Percentiles rank a stretch among this genome's conserved stretches.
phyloP scores from a whole-genome alignment of 345 rosid species.

The Clausena lansium region DNA sequence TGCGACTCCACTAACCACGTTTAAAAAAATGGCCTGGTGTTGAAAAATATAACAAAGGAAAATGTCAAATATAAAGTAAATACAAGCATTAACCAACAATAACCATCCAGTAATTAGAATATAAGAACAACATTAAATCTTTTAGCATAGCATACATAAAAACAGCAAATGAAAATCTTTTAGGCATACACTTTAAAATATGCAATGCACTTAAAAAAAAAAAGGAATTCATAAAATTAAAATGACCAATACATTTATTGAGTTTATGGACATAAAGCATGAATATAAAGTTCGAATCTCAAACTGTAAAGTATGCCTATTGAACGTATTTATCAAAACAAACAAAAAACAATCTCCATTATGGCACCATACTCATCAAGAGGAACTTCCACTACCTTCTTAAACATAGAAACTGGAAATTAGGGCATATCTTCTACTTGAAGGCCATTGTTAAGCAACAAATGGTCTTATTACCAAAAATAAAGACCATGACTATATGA shows the following conservation, averaged over 20 bases:
- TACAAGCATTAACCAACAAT: neutral
- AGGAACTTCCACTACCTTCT: neutral
- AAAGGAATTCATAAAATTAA: neutral
- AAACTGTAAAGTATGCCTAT: slow-evolving; percentile 28
- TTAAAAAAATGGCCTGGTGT: slow-evolving; percentile 64
- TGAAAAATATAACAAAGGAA: neutral
- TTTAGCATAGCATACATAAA: neutral
- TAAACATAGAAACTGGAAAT: neutral
- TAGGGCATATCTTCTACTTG: neutral
- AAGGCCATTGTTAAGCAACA: neutral
- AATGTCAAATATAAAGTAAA: neutral
- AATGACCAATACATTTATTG: neutral
- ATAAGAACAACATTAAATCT: neutral
- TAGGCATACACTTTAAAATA: neutral
- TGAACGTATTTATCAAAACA: neutral
- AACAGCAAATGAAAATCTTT: neutral
- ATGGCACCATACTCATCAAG: neutral
- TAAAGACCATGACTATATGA: slow-evolving; percentile 1
- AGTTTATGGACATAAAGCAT: neutral
- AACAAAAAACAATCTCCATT: neutral
- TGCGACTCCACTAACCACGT: slow-evolving; percentile 77
- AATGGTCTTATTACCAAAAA: neutral
- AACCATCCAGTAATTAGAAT: neutral
- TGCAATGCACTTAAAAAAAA: neutral
- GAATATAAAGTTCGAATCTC: neutral